Evolutionary conservation across 495 filamentous ascomycete genomes (phyloP).

Genomic region (Aspergillus sclerotioniger): DNA sequence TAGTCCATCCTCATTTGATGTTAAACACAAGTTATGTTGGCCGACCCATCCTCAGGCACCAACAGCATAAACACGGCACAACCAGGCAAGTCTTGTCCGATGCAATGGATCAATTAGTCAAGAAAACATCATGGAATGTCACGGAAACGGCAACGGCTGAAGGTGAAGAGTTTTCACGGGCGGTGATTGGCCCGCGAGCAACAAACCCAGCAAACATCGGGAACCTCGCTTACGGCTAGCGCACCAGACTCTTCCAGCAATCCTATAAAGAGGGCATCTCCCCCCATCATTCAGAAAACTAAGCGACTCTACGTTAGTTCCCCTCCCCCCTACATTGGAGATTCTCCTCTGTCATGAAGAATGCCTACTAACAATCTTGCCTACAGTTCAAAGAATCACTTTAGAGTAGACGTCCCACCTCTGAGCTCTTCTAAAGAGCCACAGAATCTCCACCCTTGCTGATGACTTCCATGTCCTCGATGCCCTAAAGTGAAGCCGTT

Average conservation of each 20-base stretch:
- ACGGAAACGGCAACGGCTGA: too few species aligned
- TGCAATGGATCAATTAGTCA: neutral
- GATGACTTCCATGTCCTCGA: conserved; percentile 67
- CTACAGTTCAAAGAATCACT: conserved; percentile 80
- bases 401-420: conserved; percentile 81
- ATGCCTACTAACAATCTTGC: conserved; percentile 10
- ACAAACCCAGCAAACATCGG: conserved; percentile 30
- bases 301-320: conserved; percentile 66
- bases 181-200: conserved; percentile 7
- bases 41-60: too few species aligned
- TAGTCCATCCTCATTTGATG: too few species aligned
- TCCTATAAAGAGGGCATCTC: conserved; percentile 24
- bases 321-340: conserved; percentile 35
- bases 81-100: neutral
- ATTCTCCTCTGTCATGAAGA: neutral
- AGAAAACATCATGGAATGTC: neutral
- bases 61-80: too few species aligned
- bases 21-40: too few species aligned
- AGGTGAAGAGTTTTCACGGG: neutral
- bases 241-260: conserved; percentile 6
- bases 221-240: conserved; percentile 36
- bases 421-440: conserved; percentile 77
- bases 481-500: conserved; percentile 70
- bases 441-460: conserved; percentile 70
- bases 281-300: conserved; percentile 33